Conservation (phyloP, 2,329 filamentous ascomycete genomes). For the Bretziella fagacearum region DNA sequence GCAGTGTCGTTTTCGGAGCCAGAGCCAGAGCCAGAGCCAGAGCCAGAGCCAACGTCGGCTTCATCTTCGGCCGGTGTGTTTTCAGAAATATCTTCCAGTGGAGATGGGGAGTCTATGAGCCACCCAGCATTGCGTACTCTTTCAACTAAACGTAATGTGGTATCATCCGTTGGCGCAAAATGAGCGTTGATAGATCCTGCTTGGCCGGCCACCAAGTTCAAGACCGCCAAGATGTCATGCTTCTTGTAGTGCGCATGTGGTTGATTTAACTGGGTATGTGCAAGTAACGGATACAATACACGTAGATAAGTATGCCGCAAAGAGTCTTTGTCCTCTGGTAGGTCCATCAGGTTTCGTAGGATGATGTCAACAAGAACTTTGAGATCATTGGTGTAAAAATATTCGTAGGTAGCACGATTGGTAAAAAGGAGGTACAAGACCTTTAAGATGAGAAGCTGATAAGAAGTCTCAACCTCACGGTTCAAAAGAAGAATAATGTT, state of each 20-base stretch:
- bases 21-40: conserved; percentile 17
- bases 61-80: background rate
- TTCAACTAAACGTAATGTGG: conserved; percentile 58
- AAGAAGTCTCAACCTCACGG: conserved; percentile 80
- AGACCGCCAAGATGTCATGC: conserved; percentile 61
- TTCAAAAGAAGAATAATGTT: conserved; percentile 93
- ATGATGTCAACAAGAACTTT: conserved; percentile 90
- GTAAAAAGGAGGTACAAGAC: conserved; percentile 91
- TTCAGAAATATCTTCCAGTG: no score
- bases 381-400: conserved; percentile 96
- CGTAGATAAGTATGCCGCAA: conserved; percentile 88
- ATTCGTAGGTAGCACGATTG: conserved; percentile 79
- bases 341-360: conserved; percentile 86
- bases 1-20: background rate
- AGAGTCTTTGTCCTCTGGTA: conserved; percentile 63
- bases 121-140: conserved; percentile 60
- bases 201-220: conserved; percentile 38
- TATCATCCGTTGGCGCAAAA: conserved; percentile 67
- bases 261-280: conserved; percentile 75
- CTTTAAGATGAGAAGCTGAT: conserved; percentile 93
- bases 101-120: conserved; percentile 31
- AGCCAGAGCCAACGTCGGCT: conserved; percentile 18
- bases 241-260: conserved; percentile 75
- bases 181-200: conserved; percentile 47
- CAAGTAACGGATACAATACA: conserved; percentile 76